Evolutionary conservation across 192 early-diverging fungal species (phyloP).

Genomic region (Mortierella antarctica): DNA sequence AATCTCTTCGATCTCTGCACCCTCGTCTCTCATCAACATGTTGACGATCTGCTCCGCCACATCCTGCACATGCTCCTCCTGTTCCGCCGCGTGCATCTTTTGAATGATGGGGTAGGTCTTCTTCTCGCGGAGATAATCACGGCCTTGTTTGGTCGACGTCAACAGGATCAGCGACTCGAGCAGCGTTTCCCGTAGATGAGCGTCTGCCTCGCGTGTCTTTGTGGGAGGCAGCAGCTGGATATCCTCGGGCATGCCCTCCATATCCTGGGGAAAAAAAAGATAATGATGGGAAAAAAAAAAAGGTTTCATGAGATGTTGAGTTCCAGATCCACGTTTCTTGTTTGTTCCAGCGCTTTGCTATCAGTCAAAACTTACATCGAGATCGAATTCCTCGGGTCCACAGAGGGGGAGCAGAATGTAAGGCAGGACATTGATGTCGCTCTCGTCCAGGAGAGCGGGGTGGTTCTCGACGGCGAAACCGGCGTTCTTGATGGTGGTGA

Average conservation of each 20-base stretch:
- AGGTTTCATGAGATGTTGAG: not conserved
- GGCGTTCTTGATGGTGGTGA: constrained; percentile 89
- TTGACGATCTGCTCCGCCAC: constrained; percentile 84
- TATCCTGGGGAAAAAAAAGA: constrained; percentile 63
- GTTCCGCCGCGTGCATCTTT: constrained; percentile 82
- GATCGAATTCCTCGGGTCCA: constrained; percentile 91
- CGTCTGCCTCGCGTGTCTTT: constrained; percentile 88
- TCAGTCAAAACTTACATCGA: constrained; percentile 69
- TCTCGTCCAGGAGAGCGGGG: constrained; percentile 69
- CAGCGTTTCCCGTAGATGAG: constrained; percentile 75
- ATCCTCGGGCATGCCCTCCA: constrained; percentile 94
- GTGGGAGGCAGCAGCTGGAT: constrained; percentile 84
- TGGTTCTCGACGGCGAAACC: constrained; percentile 84
- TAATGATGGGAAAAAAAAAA: not conserved
- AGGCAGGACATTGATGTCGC: constrained; percentile 84
- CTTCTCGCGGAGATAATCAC: constrained; percentile 81
- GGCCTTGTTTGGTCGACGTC: constrained; percentile 77
- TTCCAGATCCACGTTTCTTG: no score
- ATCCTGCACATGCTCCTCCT: constrained; percentile 75
- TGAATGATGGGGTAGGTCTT: constrained; percentile 90
- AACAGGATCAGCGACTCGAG: constrained; percentile 86
- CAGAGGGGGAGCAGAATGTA: constrained; percentile 91
- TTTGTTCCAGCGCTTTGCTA: no score
- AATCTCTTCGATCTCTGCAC: constrained; percentile 54
- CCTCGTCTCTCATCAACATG: constrained; percentile 87